Percentiles rank a stretch among this genome's conserved stretches.
phyloP scores from a whole-genome alignment of 768 basidiomycete species.

The Cubamyces sp. region DNA sequence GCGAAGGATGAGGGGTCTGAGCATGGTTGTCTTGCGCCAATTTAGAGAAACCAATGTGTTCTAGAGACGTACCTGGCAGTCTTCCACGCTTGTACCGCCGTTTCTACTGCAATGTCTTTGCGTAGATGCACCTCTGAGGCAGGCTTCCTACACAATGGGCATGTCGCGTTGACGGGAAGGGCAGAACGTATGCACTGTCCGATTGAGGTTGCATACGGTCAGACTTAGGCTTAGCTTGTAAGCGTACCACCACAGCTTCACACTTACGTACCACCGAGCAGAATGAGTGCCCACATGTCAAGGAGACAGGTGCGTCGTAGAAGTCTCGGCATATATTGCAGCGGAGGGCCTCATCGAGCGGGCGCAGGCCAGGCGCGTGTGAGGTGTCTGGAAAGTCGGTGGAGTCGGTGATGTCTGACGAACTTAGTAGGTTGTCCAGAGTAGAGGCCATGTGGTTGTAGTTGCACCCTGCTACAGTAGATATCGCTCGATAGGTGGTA shows the following conservation, averaged over 20 bases:
- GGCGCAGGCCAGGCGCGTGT: conserved; percentile 55
- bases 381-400: conserved; percentile 64
- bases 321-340: conserved; percentile 81
- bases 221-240: neutral
- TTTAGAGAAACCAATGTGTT: too few species aligned
- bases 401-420: conserved; percentile 48
- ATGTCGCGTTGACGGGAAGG: conserved; percentile 62
- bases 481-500: too few species aligned
- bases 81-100: conserved; percentile 72
- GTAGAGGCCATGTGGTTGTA: neutral
- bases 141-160: conserved; percentile 69
- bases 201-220: neutral
- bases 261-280: conserved; percentile 65
- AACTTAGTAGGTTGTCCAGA: conserved; percentile 4
- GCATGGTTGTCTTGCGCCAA: neutral
- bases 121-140: conserved; percentile 66
- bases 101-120: conserved; percentile 72
- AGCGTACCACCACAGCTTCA: too few species aligned
- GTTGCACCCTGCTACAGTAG: too few species aligned
- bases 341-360: conserved; percentile 65
- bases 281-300: conserved; percentile 81
- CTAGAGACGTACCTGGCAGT: conserved; percentile 56
- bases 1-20: conserved; percentile 26
- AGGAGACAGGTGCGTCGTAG: conserved; percentile 71
- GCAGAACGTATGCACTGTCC: conserved; percentile 70